These are phyloP conservation scores for Coelastrella sp. DNA, from an alignment of 139 green algal species.

Conservation along the genomic window DNA sequence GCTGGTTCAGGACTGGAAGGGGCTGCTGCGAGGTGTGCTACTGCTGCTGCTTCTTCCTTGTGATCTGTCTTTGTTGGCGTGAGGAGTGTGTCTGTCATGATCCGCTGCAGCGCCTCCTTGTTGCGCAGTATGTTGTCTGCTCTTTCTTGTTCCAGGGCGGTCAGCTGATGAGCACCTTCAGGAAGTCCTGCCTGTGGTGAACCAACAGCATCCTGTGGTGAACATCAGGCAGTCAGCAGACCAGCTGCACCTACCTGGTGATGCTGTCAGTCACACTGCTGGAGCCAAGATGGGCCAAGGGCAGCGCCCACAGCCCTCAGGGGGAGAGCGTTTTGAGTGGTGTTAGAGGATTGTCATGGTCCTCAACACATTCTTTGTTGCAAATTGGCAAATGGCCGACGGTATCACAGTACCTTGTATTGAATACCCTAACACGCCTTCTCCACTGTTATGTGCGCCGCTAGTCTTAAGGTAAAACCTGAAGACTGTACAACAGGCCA, in stretches of 20 bases:
- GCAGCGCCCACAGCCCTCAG: background rate
- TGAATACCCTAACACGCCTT: too few species aligned
- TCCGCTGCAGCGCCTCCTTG: conserved; percentile 26
- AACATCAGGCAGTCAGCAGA: too few species aligned
- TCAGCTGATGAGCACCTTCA: background rate
- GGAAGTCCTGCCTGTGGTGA: background rate
- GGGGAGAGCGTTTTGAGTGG: background rate
- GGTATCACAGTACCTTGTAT: too few species aligned
- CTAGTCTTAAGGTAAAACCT: too few species aligned
- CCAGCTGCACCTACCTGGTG: too few species aligned
- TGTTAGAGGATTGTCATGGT: too few species aligned
- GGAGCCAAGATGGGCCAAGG: background rate
- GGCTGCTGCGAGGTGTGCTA: background rate
- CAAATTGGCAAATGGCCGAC: too few species aligned
- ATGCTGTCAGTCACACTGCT: background rate
- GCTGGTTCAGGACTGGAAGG: too few species aligned
- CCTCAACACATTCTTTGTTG: too few species aligned
- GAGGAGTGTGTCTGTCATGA: background rate
- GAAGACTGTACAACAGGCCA: too few species aligned
- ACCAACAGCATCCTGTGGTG: too few species aligned
- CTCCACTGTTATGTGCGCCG: too few species aligned
- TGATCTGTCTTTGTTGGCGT: background rate
- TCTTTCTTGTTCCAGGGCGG: conserved; percentile 31
- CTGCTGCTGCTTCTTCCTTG: background rate
- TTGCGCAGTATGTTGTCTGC: conserved; percentile 47